Percentiles rank a stretch among this genome's conserved stretches.
phyloP scores from a whole-genome alignment of 345 rosid species.

The Odontarrhena argentea region DNA sequence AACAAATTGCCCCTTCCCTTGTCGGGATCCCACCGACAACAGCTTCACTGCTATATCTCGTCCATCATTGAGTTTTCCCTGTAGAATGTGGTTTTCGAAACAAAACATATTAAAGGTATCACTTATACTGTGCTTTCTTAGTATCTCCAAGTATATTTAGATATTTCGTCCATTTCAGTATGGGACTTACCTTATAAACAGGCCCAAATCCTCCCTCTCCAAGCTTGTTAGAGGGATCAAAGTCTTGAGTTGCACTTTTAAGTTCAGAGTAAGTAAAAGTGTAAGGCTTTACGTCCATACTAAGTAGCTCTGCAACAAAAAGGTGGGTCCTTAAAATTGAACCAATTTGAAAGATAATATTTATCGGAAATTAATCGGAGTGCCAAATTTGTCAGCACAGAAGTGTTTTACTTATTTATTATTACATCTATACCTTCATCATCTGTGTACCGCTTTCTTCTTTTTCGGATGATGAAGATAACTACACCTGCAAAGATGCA shows the following conservation, averaged over 20 bases:
- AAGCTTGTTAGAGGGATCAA: slow-evolving; percentile 57
- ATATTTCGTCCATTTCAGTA: background rate
- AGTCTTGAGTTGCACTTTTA: slow-evolving; percentile 61
- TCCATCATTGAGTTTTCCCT: slow-evolving; percentile 41
- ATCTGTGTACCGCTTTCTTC: slow-evolving; percentile 38
- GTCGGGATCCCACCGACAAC: slow-evolving; percentile 57
- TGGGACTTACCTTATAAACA: slow-evolving; percentile 55
- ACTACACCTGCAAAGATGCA: slow-evolving; percentile 37
- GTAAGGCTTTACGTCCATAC: slow-evolving; percentile 53
- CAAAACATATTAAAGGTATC: background rate
- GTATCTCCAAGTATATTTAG: background rate
- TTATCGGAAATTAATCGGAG: background rate
- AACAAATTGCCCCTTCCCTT: slow-evolving; percentile 64
- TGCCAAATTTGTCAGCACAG: too few species aligned
- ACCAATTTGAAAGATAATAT: background rate
- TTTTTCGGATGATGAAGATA: slow-evolving; percentile 40
- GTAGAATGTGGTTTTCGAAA: slow-evolving; percentile 1
- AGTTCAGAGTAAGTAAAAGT: slow-evolving; percentile 60
- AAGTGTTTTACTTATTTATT: background rate
- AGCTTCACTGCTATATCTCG: slow-evolving; percentile 57
- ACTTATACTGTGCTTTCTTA: background rate
- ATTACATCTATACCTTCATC: slow-evolving; percentile 52
- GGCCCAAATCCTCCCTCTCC: slow-evolving; percentile 84
- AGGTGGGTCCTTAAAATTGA: background rate
- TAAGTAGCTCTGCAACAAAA: slow-evolving; percentile 47